phyloP scores from a whole-genome alignment of 2,329 filamentous ascomycete species.

The Stemphylium beticola region DNA sequence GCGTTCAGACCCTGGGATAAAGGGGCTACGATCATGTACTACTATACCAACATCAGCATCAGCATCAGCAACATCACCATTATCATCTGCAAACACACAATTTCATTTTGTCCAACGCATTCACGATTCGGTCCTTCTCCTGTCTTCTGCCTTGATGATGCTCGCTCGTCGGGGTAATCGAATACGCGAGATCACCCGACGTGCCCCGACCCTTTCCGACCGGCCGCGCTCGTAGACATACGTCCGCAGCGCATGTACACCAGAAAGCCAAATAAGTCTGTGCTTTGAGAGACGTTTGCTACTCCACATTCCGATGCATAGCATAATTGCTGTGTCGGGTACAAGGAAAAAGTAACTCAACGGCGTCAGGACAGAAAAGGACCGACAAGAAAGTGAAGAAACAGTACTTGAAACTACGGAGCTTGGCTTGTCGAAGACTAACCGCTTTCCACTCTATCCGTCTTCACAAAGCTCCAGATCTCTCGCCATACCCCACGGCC shows the following conservation, averaged over 20 bases:
- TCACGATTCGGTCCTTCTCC: not conserved
- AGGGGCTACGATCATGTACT: constrained; percentile 6
- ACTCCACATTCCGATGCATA: not conserved
- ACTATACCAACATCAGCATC: constrained; percentile 1
- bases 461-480: constrained; percentile 31
- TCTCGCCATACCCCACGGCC: constrained; percentile 24
- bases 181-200: not conserved
- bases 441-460: constrained; percentile 17
- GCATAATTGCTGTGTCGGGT: too few relatives aligned
- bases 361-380: not conserved
- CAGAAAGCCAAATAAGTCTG: too few relatives aligned
- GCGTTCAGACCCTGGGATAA: not conserved
- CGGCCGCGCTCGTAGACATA: constrained; percentile 10
- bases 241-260: too few relatives aligned
- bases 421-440: too few relatives aligned
- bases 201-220: constrained; percentile 4
- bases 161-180: not conserved
- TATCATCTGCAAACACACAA: not conserved
- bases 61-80: not conserved
- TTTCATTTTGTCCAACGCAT: not conserved
- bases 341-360: too few relatives aligned
- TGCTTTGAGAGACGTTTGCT: not conserved
- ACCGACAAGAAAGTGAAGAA: too few relatives aligned
- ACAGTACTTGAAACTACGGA: not conserved
- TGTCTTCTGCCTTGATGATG: too few relatives aligned